A percentile compares a stretch with the other conserved stretches of the same genome.
phyloP scores from a whole-genome alignment of 1,139 yeast species.

The Hansenula sp. region DNA sequence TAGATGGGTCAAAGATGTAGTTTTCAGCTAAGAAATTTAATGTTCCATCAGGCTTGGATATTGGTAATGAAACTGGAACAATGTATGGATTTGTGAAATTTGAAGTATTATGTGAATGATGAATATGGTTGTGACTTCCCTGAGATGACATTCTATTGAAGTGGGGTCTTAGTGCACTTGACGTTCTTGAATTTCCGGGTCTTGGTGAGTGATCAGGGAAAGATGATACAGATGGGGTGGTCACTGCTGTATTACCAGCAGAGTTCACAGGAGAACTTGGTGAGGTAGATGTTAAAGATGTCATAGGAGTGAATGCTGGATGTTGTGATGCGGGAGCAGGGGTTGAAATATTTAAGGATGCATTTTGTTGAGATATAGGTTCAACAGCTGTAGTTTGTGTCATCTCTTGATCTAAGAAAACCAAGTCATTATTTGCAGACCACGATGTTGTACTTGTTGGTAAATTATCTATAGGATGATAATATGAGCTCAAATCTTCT shows the following conservation, averaged over 20 bases:
- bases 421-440: slow-evolving; percentile 47
- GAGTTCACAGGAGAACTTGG: slow-evolving; percentile 7
- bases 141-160: slow-evolving; percentile 15
- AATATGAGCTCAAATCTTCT: slow-evolving; percentile 51
- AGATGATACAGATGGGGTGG: slow-evolving; percentile 3
- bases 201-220: slow-evolving; percentile 14
- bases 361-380: background rate
- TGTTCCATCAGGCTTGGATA: slow-evolving; percentile 21
- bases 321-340: slow-evolving; percentile 7
- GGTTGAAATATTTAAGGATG: slow-evolving; percentile 1
- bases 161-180: slow-evolving; percentile 17
- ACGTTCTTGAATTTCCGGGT: slow-evolving; percentile 21
- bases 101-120: slow-evolving; percentile 7
- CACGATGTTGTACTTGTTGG: slow-evolving; percentile 54
- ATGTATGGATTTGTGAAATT: slow-evolving; percentile 17
- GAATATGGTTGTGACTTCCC: slow-evolving; percentile 6
- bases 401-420: slow-evolving; percentile 51
- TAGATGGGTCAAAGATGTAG: slow-evolving; percentile 22
- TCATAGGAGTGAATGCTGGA: slow-evolving; percentile 3
- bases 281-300: slow-evolving; percentile 7
- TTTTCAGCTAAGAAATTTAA: slow-evolving; percentile 26
- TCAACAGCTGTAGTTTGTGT: slow-evolving; percentile 3
- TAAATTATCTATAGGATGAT: slow-evolving; percentile 50
- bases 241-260: background rate
- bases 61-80: slow-evolving; percentile 26